phyloP scores from a whole-genome alignment of 352 stramenopile species.

The Phytopythium litorale region DNA sequence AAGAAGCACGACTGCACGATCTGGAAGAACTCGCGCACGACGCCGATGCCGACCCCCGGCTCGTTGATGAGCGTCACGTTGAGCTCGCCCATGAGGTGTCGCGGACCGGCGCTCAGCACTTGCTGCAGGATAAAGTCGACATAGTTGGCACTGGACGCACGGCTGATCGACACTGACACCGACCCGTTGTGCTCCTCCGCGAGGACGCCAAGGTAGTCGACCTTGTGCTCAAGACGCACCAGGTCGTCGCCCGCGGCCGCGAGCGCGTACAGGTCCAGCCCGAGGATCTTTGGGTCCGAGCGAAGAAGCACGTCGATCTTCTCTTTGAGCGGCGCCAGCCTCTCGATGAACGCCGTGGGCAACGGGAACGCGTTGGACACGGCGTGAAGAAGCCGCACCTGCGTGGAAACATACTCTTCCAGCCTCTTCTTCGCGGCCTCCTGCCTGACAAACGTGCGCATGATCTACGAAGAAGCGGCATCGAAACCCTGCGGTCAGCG shows the following conservation, averaged over 20 bases:
- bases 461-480: constrained; percentile 14
- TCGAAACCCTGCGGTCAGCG: not conserved
- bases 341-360: constrained; percentile 26
- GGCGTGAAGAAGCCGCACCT: constrained; percentile 44
- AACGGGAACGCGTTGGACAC: constrained; percentile 42
- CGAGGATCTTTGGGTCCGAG: constrained; percentile 69
- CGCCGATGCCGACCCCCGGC: constrained; percentile 54
- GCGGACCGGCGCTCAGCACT: constrained; percentile 41
- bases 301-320: constrained; percentile 58
- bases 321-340: constrained; percentile 34
- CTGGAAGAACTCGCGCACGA: constrained; percentile 75
- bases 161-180: constrained; percentile 54
- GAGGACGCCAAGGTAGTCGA: constrained; percentile 62
- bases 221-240: constrained; percentile 70
- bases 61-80: constrained; percentile 69
- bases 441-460: constrained; percentile 49
- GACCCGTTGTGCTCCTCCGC: constrained; percentile 54
- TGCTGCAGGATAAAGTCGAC: constrained; percentile 74
- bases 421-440: constrained; percentile 46
- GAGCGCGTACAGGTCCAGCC: constrained; percentile 61
- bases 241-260: constrained; percentile 29
- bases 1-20: constrained; percentile 67
- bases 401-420: constrained; percentile 30
- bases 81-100: constrained; percentile 54
- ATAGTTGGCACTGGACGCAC: constrained; percentile 51